phyloP scores from a whole-genome alignment of 495 filamentous ascomycete genomes.

The Hypoxylon rickii region DNA sequence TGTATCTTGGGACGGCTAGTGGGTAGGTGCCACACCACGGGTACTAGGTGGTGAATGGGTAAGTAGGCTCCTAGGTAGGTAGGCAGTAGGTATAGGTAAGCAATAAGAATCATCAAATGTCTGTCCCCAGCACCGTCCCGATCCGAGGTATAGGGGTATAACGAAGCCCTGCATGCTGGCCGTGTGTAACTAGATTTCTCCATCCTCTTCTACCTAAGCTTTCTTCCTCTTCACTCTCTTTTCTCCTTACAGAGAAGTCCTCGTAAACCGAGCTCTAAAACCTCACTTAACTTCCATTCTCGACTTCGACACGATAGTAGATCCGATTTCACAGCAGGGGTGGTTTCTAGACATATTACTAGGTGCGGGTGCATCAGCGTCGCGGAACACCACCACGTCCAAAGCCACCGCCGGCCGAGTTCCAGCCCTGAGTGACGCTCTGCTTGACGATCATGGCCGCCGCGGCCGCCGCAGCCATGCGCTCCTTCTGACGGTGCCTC shows the following conservation, averaged over 20 bases:
- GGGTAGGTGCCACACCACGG: too few species aligned
- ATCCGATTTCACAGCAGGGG: not conserved
- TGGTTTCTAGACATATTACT: too few species aligned
- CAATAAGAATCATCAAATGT: too few species aligned
- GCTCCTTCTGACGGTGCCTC: slow-evolving; percentile 89
- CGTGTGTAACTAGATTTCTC: not conserved
- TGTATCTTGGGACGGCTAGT: too few species aligned
- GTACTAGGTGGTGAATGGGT: too few species aligned
- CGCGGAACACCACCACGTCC: slow-evolving; percentile 56
- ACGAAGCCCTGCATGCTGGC: too few species aligned
- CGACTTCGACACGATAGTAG: slow-evolving; percentile 4
- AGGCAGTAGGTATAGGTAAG: too few species aligned
- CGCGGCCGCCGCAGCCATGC: slow-evolving; percentile 84
- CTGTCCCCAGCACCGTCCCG: too few species aligned
- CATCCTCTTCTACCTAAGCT: not conserved
- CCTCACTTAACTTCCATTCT: slow-evolving; percentile 21
- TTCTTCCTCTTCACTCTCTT: not conserved
- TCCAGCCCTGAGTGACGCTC: slow-evolving; percentile 69
- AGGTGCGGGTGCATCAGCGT: slow-evolving; percentile 29
- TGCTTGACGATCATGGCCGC: slow-evolving; percentile 94
- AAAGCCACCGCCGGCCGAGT: slow-evolving; percentile 68
- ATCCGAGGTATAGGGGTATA: too few species aligned
- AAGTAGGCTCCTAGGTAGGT: too few species aligned
- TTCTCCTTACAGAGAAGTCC: slow-evolving; percentile 12
- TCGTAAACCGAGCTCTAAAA: slow-evolving; percentile 29